Base-by-base conservation (phyloP, 2,329 filamentous ascomycete species). In the Sporothrix sp. region DNA sequence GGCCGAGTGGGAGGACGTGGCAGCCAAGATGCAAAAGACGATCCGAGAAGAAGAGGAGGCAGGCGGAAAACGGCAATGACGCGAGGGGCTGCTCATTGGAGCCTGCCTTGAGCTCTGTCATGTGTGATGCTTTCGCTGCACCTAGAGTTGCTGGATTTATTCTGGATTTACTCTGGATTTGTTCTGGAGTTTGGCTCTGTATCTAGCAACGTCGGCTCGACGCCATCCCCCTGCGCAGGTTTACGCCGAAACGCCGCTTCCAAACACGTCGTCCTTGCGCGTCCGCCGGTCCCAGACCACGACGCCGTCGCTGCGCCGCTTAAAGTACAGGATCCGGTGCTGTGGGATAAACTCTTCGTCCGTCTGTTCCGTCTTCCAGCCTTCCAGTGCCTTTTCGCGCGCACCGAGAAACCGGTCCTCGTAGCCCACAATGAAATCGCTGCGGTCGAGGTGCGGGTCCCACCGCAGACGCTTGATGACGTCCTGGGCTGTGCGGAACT, bases 291-390 rank as follows among this genome's bases (percentile, higher is more conserved):
- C 76, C 79, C 79, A 82, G 4, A 81, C 67, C n/a, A 74, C 62
- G 4, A 60, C 61, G 0, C 68, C 69, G 53, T 78, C 75, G 51
- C 69, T 73, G 60, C 63, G 71, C 10, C 72, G 68, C 62, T 72
- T 78, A 59, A 83, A 82, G 61, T 79, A 82, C 51, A 79, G 60
- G 55, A 83, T 79, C 14, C 79, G 69, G 58, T 82, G 79, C 63
- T 82, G 76, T 7, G 80, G 80, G 50, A 84, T 82, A 58, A 81
- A 84, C 62, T 83, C 79, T 53, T 82, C 78, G 56, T 82, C 74
- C 28, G 79, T 81, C 62, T 77, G 73, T 58, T 82, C 79, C 14
- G 66, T 68, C 66, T 77, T 80, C 79, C 79, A 83, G 27, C 68
- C 65, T 47, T 72, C 72, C 5, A 82, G 62, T 2, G 69, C 60